Evolutionary conservation across 1,284 basidiomycete genomes (phyloP).

Genomic region (Anthracocystis setariae): DNA sequence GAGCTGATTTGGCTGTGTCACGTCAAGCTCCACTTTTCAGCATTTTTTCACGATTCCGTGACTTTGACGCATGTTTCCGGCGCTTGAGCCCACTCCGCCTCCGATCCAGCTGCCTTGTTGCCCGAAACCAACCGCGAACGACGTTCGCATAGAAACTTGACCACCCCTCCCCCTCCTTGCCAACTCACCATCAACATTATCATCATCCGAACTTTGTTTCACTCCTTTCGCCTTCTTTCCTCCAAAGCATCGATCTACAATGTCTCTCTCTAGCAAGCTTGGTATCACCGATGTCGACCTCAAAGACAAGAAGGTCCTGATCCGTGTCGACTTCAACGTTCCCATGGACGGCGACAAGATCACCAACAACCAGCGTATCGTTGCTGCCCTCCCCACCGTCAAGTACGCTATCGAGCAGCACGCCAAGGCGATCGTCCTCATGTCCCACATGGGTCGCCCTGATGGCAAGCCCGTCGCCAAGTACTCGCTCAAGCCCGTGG

Average conservation of each 20-base stretch:
- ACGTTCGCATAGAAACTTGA: background rate
- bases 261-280: slow-evolving; percentile 89
- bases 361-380: slow-evolving; percentile 94
- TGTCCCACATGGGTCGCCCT: slow-evolving; percentile 98
- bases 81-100: background rate
- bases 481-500: slow-evolving; percentile 90
- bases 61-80: slow-evolving; percentile 35
- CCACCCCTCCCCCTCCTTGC: background rate
- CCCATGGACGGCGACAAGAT: slow-evolving; percentile 85
- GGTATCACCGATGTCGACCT: slow-evolving; percentile 88
- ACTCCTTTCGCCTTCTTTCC: too few relatives aligned
- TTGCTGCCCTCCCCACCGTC: slow-evolving; percentile 94
- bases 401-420: slow-evolving; percentile 90
- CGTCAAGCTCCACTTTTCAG: slow-evolving; percentile 27
- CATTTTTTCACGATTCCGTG: slow-evolving; percentile 21
- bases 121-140: slow-evolving; percentile 14
- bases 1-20: background rate
- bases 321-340: slow-evolving; percentile 92
- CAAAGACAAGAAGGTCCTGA: slow-evolving; percentile 82
- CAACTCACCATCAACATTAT: slow-evolving; percentile 7
- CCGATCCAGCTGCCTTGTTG: slow-evolving; percentile 8
- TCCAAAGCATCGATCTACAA: slow-evolving; percentile 70
- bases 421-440: slow-evolving; percentile 86
- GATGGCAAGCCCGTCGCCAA: slow-evolving; percentile 90
- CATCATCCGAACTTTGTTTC: background rate